Evolutionary conservation across 371 early-diverging fungal genomes (phyloP).

Genomic region (Saksenaea oblongispora): DNA sequence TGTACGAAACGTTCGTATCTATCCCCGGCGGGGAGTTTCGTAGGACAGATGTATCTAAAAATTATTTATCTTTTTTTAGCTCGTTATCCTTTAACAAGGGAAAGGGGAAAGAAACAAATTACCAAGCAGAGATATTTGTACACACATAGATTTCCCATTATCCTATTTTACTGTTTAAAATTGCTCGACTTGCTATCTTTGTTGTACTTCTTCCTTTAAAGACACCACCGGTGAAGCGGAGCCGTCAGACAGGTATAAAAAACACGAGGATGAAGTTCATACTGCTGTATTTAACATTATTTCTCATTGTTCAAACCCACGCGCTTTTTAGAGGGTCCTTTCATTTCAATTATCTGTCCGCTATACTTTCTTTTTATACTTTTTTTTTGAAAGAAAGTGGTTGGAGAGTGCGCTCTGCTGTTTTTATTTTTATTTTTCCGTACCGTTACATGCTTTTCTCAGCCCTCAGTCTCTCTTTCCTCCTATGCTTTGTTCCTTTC

Average conservation of each 20-base stretch:
- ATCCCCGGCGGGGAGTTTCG: too few species aligned
- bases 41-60: too few species aligned
- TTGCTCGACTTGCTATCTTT: background rate
- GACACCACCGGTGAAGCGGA: background rate
- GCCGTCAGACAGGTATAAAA: background rate
- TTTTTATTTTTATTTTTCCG: background rate
- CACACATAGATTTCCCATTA: too few species aligned
- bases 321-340: constrained; percentile 1
- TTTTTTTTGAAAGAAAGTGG: background rate
- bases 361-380: background rate
- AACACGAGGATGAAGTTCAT: background rate
- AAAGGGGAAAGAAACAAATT: too few species aligned
- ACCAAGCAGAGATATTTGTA: too few species aligned
- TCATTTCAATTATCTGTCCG: background rate
- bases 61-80: too few species aligned
- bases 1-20: too few species aligned
- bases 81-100: too few species aligned
- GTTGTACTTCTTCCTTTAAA: background rate
- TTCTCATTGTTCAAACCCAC: constrained; percentile 1
- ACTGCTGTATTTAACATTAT: constrained; percentile 1
- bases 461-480: constrained; percentile 5
- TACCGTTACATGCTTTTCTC: constrained; percentile 2
- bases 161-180: background rate
- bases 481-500: background rate
- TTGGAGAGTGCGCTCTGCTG: background rate